A percentile compares a stretch with the other conserved stretches of the same genome.
Evolutionary conservation across 495 filamentous ascomycete species (phyloP).

Genomic region (Podospora pseudocomata): DNA sequence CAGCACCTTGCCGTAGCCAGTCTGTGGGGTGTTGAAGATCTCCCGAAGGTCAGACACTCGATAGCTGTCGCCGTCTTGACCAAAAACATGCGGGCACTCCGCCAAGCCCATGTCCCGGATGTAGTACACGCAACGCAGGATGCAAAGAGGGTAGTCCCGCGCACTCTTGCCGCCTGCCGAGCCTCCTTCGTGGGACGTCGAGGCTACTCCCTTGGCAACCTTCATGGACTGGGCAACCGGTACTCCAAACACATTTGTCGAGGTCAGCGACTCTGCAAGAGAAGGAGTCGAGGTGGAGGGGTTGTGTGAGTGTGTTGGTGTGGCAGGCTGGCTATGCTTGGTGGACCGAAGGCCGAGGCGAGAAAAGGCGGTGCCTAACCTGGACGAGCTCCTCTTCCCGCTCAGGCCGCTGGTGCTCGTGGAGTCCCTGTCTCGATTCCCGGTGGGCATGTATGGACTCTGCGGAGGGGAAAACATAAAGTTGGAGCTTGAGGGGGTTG

Average conservation of each 20-base stretch:
- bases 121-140: conserved; percentile 44
- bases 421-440: not conserved
- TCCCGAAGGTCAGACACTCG: conserved; percentile 34
- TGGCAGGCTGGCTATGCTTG: not conserved
- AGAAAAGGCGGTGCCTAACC: conserved; percentile 34
- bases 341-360: conserved; percentile 13
- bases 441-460: not conserved
- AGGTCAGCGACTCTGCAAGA: conserved; percentile 12
- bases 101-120: conserved; percentile 35
- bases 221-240: conserved; percentile 38
- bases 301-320: not conserved
- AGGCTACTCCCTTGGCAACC: conserved; percentile 38
- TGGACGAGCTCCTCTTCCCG: conserved; percentile 25
- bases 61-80: conserved; percentile 33
- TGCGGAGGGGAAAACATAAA: conserved; percentile 3
- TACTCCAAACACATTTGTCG: conserved; percentile 38
- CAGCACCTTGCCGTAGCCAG: conserved; percentile 39
- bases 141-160: conserved; percentile 39
- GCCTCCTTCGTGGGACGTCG: conserved; percentile 34
- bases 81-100: conserved; percentile 37
- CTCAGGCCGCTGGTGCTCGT: not conserved
- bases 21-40: conserved; percentile 32
- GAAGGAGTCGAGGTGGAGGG: conserved; percentile 17
- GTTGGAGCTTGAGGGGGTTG: conserved; percentile 11
- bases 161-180: conserved; percentile 30